A percentile compares a stretch with the other conserved stretches of the same genome.
Evolutionary conservation across 345 rosid genomes (phyloP).

Genomic region (Corchorus capsularis): DNA sequence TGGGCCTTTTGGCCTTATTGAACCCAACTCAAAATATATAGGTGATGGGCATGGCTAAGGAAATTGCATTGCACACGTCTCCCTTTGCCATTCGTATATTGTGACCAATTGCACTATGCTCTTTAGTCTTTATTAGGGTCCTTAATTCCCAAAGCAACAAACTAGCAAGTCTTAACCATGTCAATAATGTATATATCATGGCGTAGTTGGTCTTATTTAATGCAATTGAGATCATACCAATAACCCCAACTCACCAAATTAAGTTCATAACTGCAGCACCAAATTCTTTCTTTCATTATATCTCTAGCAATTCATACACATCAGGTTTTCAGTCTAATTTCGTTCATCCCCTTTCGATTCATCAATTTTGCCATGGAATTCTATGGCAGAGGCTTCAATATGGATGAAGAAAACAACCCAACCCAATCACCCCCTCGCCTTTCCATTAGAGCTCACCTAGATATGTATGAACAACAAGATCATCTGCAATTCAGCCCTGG

Average conservation of each 20-base stretch:
- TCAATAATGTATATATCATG: neutral
- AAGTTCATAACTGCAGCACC: constrained; percentile 13
- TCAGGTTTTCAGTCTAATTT: neutral
- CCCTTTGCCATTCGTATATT: no score
- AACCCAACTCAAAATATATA: no score
- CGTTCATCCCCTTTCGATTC: neutral
- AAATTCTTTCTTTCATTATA: neutral
- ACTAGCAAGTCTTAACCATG: no score
- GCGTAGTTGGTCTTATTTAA: constrained; percentile 5
- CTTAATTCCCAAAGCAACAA: no score
- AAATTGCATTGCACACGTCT: no score
- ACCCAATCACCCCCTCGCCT: constrained; percentile 21
- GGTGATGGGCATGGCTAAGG: no score
- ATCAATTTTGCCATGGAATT: constrained; percentile 37
- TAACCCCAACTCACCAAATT: constrained; percentile 15
- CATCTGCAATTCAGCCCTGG: constrained; percentile 40
- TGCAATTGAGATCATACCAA: neutral
- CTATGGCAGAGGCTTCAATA: constrained; percentile 27
- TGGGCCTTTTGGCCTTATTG: no score
- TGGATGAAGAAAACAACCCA: constrained; percentile 28
- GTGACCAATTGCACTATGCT: no score
- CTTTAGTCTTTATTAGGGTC: no score
- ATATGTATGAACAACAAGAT: constrained; percentile 36
- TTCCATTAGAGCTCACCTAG: constrained; percentile 23
- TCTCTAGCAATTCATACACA: neutral